These are phyloP conservation scores for Paspalum notatum DNA, from an alignment of 176 grass and related monocot species.

Conservation along the genomic window DNA sequence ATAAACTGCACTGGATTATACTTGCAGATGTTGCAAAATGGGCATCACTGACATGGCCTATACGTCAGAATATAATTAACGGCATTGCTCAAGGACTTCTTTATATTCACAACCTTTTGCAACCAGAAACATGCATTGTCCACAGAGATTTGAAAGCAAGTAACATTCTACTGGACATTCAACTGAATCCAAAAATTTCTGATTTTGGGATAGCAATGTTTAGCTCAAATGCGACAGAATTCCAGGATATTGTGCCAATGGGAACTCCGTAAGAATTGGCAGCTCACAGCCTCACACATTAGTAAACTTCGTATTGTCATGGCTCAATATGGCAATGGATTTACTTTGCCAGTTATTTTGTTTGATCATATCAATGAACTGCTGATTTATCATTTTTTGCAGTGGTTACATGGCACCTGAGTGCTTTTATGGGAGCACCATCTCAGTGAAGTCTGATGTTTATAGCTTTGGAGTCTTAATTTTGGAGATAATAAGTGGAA, in stretches of 20 bases:
- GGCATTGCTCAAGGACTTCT: constrained; percentile 65
- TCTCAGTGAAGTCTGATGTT: constrained; percentile 56
- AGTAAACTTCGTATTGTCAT: neutral
- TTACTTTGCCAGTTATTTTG: neutral
- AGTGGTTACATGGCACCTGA: constrained; percentile 44
- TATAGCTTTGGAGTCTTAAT: constrained; percentile 53
- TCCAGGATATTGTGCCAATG: constrained; percentile 33
- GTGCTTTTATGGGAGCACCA: constrained; percentile 9
- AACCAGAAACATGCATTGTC: constrained; percentile 36
- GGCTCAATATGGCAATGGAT: neutral
- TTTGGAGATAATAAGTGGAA: constrained; percentile 46
- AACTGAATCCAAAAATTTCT: constrained; percentile 72
- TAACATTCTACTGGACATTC: constrained; percentile 47
- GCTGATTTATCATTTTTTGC: neutral
- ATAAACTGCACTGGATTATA: neutral
- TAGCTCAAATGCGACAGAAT: constrained; percentile 31
- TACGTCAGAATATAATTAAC: constrained; percentile 40
- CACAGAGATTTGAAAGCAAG: constrained; percentile 52
- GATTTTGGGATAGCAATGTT: constrained; percentile 69
- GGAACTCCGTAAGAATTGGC: constrained; percentile 53
- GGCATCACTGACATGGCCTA: constrained; percentile 30
- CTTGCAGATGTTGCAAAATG: constrained; percentile 26
- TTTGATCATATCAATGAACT: constrained; percentile 1
- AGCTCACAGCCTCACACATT: neutral
- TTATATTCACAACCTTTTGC: constrained; percentile 57